A percentile compares a stretch with the other conserved stretches of the same genome.
Conservation (phyloP, 768 basidiomycete genomes). For the Boletus rubropictus region DNA sequence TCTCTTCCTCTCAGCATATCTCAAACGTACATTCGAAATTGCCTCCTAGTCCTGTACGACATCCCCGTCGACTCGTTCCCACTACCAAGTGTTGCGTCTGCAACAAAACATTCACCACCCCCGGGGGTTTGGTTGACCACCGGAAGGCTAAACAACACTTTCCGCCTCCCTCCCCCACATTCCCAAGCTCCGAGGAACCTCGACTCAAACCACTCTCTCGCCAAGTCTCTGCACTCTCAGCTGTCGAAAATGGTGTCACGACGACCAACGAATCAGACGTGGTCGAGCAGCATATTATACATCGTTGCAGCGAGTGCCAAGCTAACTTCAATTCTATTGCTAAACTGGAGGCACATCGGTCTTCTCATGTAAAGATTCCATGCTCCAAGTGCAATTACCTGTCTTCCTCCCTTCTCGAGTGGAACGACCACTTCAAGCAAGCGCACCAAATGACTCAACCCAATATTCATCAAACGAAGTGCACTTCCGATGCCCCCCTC, state of each 20-base stretch:
- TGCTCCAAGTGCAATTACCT: constrained; percentile 23
- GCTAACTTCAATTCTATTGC: constrained; percentile 11
- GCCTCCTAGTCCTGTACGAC: neutral
- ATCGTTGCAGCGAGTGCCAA: constrained; percentile 20
- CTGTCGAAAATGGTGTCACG: neutral
- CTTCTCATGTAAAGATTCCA: constrained; percentile 17
- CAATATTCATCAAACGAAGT: constrained; percentile 5
- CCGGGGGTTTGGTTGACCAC: constrained; percentile 14
- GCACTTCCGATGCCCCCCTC: neutral
- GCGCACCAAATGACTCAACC: constrained; percentile 11
- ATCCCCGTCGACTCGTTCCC: constrained; percentile 1
- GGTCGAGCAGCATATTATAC: constrained; percentile 1
- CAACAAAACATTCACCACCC: constrained; percentile 23
- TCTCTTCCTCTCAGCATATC: constrained; percentile 18
- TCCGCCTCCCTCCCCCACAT: constrained; percentile 7
- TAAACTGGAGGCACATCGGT: constrained; percentile 19
- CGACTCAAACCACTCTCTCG: constrained; percentile 3
- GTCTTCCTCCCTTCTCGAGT: constrained; percentile 22
- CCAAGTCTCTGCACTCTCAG: neutral
- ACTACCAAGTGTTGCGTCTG: constrained; percentile 21
- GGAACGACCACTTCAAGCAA: constrained; percentile 25
- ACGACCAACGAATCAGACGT: neutral
- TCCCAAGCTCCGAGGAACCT: neutral
- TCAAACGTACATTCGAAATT: constrained; percentile 12
- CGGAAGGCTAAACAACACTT: constrained; percentile 23